Evolutionary conservation across 2,329 filamentous ascomycete genomes (phyloP).

Genomic region (Davidsoniella eucalypti): DNA sequence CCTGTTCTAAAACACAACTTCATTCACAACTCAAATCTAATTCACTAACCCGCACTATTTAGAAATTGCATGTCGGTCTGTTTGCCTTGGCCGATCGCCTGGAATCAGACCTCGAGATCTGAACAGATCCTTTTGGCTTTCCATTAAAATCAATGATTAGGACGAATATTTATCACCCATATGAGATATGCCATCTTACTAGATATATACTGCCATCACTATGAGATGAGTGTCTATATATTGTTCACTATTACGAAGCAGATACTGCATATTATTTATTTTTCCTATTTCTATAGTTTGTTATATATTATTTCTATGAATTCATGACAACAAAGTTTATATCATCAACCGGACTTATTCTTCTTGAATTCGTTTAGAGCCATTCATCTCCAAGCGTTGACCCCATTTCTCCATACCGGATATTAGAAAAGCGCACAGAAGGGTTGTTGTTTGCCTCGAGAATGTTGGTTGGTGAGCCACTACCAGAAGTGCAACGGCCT

Average conservation of each 20-base stretch:
- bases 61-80: conserved; percentile 22
- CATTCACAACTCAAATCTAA: background rate
- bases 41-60: background rate
- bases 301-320: too few relatives aligned
- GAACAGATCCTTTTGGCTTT: conserved; percentile 18
- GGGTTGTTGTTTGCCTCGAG: conserved; percentile 17
- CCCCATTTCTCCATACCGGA: conserved; percentile 31
- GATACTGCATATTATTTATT: background rate
- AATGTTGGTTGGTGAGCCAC: conserved; percentile 17
- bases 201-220: background rate
- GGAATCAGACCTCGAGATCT: conserved; percentile 25
- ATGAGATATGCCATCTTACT: background rate
- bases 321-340: too few relatives aligned
- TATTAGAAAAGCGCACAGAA: conserved; percentile 31
- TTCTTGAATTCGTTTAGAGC: too few relatives aligned
- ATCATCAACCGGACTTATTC: too few relatives aligned
- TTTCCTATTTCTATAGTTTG: background rate
- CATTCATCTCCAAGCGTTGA: conserved; percentile 21
- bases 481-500: conserved; percentile 16
- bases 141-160: conserved; percentile 7
- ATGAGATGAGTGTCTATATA: background rate
- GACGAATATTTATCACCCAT: background rate
- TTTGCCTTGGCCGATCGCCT: conserved; percentile 25
- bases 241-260: background rate
- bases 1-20: background rate